These are phyloP conservation scores for Cenococcum geophilum DNA, from an alignment of 495 filamentous ascomycete species.

Conservation along the genomic window DNA sequence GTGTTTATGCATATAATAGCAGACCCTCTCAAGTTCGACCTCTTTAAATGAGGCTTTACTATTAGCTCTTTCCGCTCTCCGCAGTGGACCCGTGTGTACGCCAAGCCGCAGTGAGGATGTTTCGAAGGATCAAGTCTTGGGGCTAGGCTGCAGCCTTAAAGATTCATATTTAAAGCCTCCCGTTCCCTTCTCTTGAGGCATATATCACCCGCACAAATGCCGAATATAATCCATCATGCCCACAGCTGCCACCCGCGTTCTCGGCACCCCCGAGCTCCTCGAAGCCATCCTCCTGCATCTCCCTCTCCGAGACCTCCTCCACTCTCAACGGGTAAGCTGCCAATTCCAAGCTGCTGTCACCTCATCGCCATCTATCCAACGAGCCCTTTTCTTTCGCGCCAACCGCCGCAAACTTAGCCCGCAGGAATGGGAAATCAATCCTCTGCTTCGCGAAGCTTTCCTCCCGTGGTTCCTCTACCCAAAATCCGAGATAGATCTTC, in stretches of 20 bases:
- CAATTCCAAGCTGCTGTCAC: conserved; percentile 9
- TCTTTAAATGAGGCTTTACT: no score
- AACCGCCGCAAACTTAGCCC: background rate
- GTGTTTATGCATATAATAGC: no score
- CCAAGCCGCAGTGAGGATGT: no score
- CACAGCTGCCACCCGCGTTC: background rate
- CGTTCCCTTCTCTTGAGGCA: no score
- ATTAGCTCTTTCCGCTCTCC: no score
- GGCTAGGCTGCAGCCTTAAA: no score
- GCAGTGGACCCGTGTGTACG: no score
- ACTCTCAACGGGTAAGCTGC: conserved; percentile 12
- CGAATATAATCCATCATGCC: no score
- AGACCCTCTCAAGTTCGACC: no score
- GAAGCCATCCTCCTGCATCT: conserved; percentile 21
- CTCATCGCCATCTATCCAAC: conserved; percentile 13
- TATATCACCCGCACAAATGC: no score
- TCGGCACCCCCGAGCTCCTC: conserved; percentile 19
- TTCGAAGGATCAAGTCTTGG: no score
- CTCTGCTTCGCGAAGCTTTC: conserved; percentile 9
- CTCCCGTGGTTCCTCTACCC: background rate
- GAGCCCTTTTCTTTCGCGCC: conserved; percentile 15
- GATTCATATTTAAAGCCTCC: no score
- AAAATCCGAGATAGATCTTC: background rate
- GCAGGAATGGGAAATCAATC: background rate
- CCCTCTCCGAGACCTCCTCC: conserved; percentile 19